A percentile compares a stretch with the other conserved stretches of the same genome.
phyloP scores from a whole-genome alignment of 2,329 filamentous ascomycete species.

The Dactylellina sp. region DNA sequence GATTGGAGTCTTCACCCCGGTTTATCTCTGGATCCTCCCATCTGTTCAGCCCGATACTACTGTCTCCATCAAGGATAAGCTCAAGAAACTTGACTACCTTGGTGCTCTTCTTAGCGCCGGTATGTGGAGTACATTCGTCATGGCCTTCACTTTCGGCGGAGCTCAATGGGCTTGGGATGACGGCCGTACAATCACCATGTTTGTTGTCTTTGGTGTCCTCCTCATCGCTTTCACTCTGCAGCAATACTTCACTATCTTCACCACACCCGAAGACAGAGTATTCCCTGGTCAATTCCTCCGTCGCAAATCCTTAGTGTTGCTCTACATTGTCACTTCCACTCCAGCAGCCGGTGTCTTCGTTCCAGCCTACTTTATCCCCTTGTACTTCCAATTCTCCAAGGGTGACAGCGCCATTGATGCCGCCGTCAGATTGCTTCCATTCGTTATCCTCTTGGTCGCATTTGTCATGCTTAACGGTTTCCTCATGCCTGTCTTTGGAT shows the following conservation, averaged over 20 bases:
- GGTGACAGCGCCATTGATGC: constrained; percentile 65
- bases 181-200: constrained; percentile 66
- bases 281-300: constrained; percentile 68
- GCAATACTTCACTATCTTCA: constrained; percentile 66
- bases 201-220: constrained; percentile 66
- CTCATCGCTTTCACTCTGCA: constrained; percentile 66
- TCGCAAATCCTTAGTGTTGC: constrained; percentile 63
- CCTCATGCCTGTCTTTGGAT: constrained; percentile 63
- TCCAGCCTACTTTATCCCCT: constrained; percentile 69
- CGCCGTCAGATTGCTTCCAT: constrained; percentile 65
- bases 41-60: constrained; percentile 58
- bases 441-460: constrained; percentile 63
- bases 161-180: constrained; percentile 67
- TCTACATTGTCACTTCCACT: constrained; percentile 65
- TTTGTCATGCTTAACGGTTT: constrained; percentile 63
- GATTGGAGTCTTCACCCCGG: constrained; percentile 65
- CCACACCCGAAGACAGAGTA: constrained; percentile 65
- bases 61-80: constrained; percentile 57
- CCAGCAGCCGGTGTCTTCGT: constrained; percentile 64
- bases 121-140: constrained; percentile 64
- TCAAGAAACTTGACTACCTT: constrained; percentile 65
- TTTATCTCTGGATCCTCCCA: constrained; percentile 66
- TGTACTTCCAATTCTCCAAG: constrained; percentile 69
- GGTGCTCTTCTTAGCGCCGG: constrained; percentile 66
- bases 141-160: constrained; percentile 69